Conservation (phyloP, 2,329 filamentous ascomycete genomes). For the Xylaria sp. region DNA sequence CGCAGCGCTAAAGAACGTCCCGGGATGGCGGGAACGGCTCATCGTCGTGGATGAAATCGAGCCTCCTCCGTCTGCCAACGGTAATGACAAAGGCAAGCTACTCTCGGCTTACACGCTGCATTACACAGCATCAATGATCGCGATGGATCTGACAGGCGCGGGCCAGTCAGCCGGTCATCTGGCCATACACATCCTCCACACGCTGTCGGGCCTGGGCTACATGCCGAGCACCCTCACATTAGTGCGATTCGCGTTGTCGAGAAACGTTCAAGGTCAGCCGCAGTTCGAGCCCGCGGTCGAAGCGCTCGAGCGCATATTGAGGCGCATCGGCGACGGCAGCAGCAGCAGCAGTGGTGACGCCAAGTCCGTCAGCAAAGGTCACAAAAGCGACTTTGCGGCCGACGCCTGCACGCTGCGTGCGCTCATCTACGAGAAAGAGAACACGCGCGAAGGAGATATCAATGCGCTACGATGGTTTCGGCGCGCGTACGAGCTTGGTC, state of each 20-base stretch:
- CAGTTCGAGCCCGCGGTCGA: constrained; percentile 39
- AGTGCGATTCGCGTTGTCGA: constrained; percentile 39
- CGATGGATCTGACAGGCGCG: not conserved
- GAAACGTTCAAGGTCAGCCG: constrained; percentile 23
- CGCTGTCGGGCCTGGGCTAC: constrained; percentile 50
- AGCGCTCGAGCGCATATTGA: constrained; percentile 37
- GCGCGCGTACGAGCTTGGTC: constrained; percentile 40
- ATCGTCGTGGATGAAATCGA: constrained; percentile 27
- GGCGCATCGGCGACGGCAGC: constrained; percentile 43
- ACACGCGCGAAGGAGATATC: constrained; percentile 35
- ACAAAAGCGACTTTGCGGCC: constrained; percentile 39
- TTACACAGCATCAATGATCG: constrained; percentile 47
- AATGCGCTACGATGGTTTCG: constrained; percentile 49
- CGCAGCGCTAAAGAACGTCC: constrained; percentile 40
- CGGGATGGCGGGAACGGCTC: constrained; percentile 44
- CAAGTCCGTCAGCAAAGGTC: constrained; percentile 6
- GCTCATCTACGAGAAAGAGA: constrained; percentile 40
- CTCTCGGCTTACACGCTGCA: constrained; percentile 47
- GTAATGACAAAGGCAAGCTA: not conserved
- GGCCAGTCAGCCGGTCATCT: constrained; percentile 37
- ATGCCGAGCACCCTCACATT: constrained; percentile 52
- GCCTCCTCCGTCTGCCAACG: not conserved
- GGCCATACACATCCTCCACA: constrained; percentile 51
- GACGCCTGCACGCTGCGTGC: constrained; percentile 54
- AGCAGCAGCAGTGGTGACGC: too few relatives aligned